Conservation (phyloP, 345 rosid species). For the Gossypium sturtianum region DNA sequence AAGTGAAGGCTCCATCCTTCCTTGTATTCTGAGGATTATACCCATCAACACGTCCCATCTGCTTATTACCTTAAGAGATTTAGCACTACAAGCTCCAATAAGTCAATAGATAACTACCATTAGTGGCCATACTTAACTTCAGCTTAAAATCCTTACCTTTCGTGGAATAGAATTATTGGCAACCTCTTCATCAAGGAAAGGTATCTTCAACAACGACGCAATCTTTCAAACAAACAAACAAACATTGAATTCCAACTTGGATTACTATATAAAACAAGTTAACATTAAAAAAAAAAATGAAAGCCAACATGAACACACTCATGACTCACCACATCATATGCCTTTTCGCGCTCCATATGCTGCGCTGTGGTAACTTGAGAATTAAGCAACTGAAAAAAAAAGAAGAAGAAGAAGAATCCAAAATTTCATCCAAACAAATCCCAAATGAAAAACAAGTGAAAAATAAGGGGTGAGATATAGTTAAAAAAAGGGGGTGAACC, state of each 20-base stretch:
- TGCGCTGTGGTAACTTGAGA: conserved; percentile 72
- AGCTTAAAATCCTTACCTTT: conserved; percentile 41
- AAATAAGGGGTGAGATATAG: neutral
- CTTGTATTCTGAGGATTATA: conserved; percentile 42
- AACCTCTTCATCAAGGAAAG: conserved; percentile 69
- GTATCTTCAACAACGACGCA: conserved; percentile 85
- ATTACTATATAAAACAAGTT: neutral
- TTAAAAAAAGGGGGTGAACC: conserved; percentile 29
- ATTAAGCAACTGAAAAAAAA: conserved; percentile 54
- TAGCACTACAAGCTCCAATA: neutral
- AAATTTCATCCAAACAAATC: neutral
- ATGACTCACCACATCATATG: conserved; percentile 66
- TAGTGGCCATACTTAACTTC: neutral
- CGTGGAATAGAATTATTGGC: conserved; percentile 63
- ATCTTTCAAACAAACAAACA: conserved; percentile 32
- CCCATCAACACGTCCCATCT: conserved; percentile 75
- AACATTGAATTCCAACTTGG: neutral
- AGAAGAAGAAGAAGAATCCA: neutral
- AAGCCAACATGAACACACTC: conserved; percentile 6
- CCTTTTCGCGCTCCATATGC: conserved; percentile 75
- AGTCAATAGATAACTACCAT: neutral
- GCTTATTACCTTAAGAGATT: conserved; percentile 22
- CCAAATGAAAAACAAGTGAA: neutral
- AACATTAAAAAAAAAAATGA: neutral
- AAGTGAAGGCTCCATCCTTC: conserved; percentile 56